These are phyloP conservation scores for Annulohypoxylon maeteangense DNA, from an alignment of 495 filamentous ascomycete genomes.

Conservation along the genomic window DNA sequence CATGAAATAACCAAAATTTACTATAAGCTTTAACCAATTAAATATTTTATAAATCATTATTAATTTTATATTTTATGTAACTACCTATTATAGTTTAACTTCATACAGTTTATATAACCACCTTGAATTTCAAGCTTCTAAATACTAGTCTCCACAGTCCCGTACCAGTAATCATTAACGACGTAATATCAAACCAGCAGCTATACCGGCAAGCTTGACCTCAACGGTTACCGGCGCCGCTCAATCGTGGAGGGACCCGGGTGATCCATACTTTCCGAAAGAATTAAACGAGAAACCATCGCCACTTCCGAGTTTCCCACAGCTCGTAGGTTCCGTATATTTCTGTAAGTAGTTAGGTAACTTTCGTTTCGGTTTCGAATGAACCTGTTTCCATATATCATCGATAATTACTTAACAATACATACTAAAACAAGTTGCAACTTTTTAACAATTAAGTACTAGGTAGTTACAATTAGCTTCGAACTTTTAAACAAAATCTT, in stretches of 20 bases:
- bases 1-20: slow-evolving; percentile 22
- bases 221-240: not conserved
- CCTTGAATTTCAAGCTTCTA: too few relatives aligned
- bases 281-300: not conserved
- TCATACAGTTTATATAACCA: too few relatives aligned
- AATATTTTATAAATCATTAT: slow-evolving; percentile 19
- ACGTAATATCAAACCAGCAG: slow-evolving; percentile 1
- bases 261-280: slow-evolving; percentile 11
- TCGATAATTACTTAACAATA: too few relatives aligned
- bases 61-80: slow-evolving; percentile 22
- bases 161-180: slow-evolving; percentile 3
- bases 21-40: slow-evolving; percentile 27
- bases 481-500: too few relatives aligned
- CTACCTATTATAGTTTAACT: slow-evolving; percentile 1
- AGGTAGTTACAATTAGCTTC: too few relatives aligned
- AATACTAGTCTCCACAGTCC: slow-evolving; percentile 19
- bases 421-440: too few relatives aligned
- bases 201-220: slow-evolving; percentile 1
- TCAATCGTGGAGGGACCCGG: not conserved
- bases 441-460: not conserved
- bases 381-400: too few relatives aligned
- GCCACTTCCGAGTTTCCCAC: slow-evolving; percentile 4
- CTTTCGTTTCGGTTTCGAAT: not conserved
- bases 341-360: too few relatives aligned
- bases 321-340: not conserved